Percentiles rank a stretch among this genome's conserved stretches.
Conservation (phyloP, 441 rosid genomes). For the Populus hybrid region DNA sequence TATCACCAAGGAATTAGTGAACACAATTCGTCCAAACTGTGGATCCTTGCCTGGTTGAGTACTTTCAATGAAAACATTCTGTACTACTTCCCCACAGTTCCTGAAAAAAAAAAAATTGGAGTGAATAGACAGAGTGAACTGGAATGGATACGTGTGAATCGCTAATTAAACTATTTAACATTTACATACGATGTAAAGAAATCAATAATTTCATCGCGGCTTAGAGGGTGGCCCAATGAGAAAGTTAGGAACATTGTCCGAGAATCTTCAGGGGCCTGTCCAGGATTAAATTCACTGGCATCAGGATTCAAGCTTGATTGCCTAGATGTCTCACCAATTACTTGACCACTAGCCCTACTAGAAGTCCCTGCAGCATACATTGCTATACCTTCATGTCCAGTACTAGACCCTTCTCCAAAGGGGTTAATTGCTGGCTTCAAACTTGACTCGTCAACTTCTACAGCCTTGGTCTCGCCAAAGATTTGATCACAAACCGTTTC, state of each 20-base stretch:
- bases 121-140: neutral
- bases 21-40: constrained; percentile 29
- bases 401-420: neutral
- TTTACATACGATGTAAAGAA: constrained; percentile 25
- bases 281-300: constrained; percentile 18
- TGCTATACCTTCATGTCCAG: neutral
- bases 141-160: too few relatives aligned
- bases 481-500: constrained; percentile 34
- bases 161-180: neutral
- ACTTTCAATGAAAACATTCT: constrained; percentile 22
- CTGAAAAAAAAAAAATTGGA: constrained; percentile 3
- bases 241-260: constrained; percentile 37
- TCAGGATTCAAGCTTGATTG: constrained; percentile 20
- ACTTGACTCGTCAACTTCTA: constrained; percentile 32
- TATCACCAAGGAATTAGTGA: constrained; percentile 22
- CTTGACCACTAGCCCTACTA: neutral
- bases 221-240: constrained; percentile 36
- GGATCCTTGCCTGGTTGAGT: constrained; percentile 25
- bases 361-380: neutral
- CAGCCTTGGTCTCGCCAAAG: constrained; percentile 22
- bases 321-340: neutral
- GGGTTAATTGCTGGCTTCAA: constrained; percentile 9
- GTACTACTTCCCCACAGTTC: constrained; percentile 35
- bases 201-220: constrained; percentile 22
- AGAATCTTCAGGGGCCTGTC: constrained; percentile 16